A percentile compares a stretch with the other conserved stretches of the same genome.
Conservation (phyloP, 257 asterid genomes). For the Leptodermis oblonga region DNA sequence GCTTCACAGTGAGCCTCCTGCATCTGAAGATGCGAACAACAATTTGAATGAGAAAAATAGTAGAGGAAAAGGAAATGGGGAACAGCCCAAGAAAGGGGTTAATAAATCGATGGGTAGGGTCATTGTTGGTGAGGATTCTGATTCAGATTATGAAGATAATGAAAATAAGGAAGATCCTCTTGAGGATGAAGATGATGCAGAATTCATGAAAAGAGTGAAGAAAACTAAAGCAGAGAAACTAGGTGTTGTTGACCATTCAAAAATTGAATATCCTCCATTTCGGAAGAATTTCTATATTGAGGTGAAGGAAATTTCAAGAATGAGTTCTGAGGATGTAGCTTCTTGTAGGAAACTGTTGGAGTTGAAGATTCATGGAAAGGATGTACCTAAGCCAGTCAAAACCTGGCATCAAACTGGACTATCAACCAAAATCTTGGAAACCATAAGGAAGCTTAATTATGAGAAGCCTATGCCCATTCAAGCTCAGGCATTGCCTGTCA, state of each 20-base stretch:
- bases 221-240: constrained; percentile 86
- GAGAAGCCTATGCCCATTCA: constrained; percentile 86
- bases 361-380: constrained; percentile 81
- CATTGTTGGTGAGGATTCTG: constrained; percentile 78
- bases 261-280: constrained; percentile 63
- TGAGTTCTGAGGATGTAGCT: constrained; percentile 70
- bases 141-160: constrained; percentile 56
- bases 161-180: constrained; percentile 51
- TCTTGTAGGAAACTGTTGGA: constrained; percentile 65
- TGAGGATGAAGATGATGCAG: constrained; percentile 89
- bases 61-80: constrained; percentile 25
- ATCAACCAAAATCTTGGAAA: constrained; percentile 65
- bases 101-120: constrained; percentile 63
- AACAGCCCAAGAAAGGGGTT: constrained; percentile 29
- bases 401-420: constrained; percentile 88
- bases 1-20: constrained; percentile 38
- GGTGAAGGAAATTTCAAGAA: constrained; percentile 64
- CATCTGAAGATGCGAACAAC: constrained; percentile 32
- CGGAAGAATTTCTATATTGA: constrained; percentile 84
- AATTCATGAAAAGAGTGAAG: constrained; percentile 83
- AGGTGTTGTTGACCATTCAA: constrained; percentile 79
- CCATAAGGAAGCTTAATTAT: constrained; percentile 62
- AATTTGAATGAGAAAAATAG: constrained; percentile 40
- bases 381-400: constrained; percentile 76
- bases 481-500: too few relatives aligned